Evolutionary conservation across 2,329 filamentous ascomycete species (phyloP).

Genomic region (Cladosporium cucumerinum): DNA sequence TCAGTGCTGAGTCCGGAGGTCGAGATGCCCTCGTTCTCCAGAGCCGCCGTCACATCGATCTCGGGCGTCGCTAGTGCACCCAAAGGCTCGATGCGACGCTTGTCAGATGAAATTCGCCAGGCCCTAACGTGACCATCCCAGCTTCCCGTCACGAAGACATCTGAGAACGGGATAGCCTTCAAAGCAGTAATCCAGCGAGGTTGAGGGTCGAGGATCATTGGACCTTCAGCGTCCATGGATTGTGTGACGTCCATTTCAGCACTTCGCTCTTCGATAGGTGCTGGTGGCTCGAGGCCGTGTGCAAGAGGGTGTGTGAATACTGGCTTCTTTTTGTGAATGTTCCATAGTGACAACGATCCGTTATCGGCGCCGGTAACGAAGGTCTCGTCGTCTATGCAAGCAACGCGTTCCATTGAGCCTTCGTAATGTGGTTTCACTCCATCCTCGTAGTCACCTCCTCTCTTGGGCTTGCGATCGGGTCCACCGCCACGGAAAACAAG

Average conservation of each 20-base stretch:
- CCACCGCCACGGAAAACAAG: conserved; percentile 89
- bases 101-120: conserved; percentile 83
- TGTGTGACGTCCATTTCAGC: conserved; percentile 56
- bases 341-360: conserved; percentile 82
- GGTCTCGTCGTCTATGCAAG: conserved; percentile 80
- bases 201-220: conserved; percentile 41
- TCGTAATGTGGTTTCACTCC: conserved; percentile 55
- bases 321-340: conserved; percentile 89
- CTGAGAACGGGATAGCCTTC: conserved; percentile 80
- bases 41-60: conserved; percentile 17
- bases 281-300: conserved; percentile 76
- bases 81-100: conserved; percentile 68
- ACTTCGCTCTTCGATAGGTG: conserved; percentile 65
- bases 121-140: conserved; percentile 88
- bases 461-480: conserved; percentile 42
- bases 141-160: conserved; percentile 84
- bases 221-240: conserved; percentile 16
- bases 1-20: conserved; percentile 19
- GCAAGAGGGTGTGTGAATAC: conserved; percentile 75
- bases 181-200: conserved; percentile 91
- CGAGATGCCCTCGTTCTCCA: conserved; percentile 22
- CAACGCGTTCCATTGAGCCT: conserved; percentile 87
- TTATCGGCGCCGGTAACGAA: conserved; percentile 96
- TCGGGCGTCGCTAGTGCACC: conserved; percentile 56
- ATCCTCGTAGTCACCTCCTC: conserved; percentile 37